Percentiles rank a stretch among this genome's conserved stretches.
These are phyloP conservation scores for Isatis lusitanica DNA, from an alignment of 441 rosid genomes.

Conservation along the genomic window DNA sequence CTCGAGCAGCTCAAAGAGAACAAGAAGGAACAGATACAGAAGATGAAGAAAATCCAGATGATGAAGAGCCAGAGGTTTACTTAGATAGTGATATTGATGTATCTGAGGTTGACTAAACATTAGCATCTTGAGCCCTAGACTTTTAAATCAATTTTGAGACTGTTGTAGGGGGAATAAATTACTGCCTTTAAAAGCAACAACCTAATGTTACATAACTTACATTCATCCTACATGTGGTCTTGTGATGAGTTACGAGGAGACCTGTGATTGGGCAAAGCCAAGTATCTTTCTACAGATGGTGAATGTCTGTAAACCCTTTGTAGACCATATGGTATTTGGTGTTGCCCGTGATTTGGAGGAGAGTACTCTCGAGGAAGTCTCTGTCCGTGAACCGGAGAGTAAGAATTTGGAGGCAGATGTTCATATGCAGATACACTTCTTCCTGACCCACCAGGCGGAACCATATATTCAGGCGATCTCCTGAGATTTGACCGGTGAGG, in stretches of 20 bases:
- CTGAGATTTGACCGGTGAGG: constrained; percentile 41
- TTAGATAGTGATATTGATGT: constrained; percentile 56
- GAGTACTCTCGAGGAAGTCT: constrained; percentile 22
- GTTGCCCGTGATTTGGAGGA: constrained; percentile 36
- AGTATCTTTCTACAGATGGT: constrained; percentile 49
- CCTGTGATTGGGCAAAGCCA: constrained; percentile 42
- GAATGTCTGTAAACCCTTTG: constrained; percentile 40
- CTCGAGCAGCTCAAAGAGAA: constrained; percentile 59
- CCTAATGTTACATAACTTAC: constrained; percentile 2
- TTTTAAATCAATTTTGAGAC: constrained; percentile 4
- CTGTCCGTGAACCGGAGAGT: constrained; percentile 40
- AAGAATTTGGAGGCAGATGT: constrained; percentile 28
- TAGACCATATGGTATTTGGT: constrained; percentile 40
- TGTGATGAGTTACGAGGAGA: constrained; percentile 22
- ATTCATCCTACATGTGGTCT: constrained; percentile 10
- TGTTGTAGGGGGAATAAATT: neutral
- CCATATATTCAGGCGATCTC: constrained; percentile 41
- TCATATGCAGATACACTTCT: constrained; percentile 30
- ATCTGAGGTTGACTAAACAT: constrained; percentile 46
- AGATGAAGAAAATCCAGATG: constrained; percentile 45
- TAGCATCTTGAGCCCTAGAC: constrained; percentile 12
- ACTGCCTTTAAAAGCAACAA: neutral
- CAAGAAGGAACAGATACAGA: constrained; percentile 52
- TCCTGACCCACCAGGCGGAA: constrained; percentile 34
- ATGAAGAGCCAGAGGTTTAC: constrained; percentile 44